A percentile compares a stretch with the other conserved stretches of the same genome.
phyloP scores from a whole-genome alignment of 2,329 filamentous ascomycete genomes.

The Metarhizium brunneum region DNA sequence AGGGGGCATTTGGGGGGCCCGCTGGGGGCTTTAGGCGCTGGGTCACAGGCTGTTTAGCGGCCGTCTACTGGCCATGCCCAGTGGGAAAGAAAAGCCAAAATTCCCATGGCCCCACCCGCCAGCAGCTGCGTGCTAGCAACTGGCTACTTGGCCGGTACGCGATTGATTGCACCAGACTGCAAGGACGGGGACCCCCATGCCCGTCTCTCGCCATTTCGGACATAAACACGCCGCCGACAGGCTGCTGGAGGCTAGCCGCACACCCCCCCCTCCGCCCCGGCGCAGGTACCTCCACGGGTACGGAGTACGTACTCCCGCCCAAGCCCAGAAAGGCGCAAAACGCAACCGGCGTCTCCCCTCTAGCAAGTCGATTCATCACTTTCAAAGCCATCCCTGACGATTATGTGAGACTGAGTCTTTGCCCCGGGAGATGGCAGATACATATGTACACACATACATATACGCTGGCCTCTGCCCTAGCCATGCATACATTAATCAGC shows the following conservation, averaged over 20 bases:
- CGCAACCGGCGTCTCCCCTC: not conserved
- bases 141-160: too few species aligned
- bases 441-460: too few species aligned
- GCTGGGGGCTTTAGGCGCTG: too few species aligned
- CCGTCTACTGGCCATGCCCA: too few species aligned
- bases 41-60: too few species aligned
- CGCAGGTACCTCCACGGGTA: not conserved
- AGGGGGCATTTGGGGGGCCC: too few species aligned
- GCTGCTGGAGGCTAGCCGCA: too few species aligned
- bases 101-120: not conserved
- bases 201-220: constrained; percentile 5
- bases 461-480: not conserved
- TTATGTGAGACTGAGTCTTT: constrained; percentile 1
- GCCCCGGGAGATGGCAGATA: not conserved
- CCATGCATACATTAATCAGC: constrained; percentile 4
- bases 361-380: not conserved
- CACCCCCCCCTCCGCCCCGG: too few species aligned
- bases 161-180: too few species aligned
- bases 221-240: constrained; percentile 4
- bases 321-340: not conserved
- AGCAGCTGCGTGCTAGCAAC: not conserved
- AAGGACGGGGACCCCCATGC: not conserved
- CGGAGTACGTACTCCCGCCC: not conserved
- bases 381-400: constrained; percentile 1
- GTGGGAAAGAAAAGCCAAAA: not conserved